phyloP scores from a whole-genome alignment of 139 green algal genomes.

The Coccomyxa sp. region DNA sequence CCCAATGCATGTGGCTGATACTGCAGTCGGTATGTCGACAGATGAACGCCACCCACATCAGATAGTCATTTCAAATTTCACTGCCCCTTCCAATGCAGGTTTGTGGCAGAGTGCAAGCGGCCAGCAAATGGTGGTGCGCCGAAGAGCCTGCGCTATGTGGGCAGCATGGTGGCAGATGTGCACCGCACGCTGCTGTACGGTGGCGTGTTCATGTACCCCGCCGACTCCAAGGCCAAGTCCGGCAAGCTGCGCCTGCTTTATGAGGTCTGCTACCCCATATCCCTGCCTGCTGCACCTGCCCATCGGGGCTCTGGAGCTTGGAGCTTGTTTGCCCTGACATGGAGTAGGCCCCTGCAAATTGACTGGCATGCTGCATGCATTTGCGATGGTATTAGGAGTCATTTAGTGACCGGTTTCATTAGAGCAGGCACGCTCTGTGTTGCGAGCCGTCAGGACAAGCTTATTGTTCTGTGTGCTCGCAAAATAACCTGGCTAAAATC shows the following conservation, averaged over 20 bases:
- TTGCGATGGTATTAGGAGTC: background rate
- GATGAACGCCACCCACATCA: background rate
- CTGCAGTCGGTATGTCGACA: background rate
- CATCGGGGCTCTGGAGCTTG: background rate
- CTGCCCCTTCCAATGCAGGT: constrained; percentile 22
- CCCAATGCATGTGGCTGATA: background rate
- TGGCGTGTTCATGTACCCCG: constrained; percentile 71
- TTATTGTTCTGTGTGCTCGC: too few relatives aligned
- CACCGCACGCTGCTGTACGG: constrained; percentile 75
- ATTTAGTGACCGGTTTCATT: background rate
- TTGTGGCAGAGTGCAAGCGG: constrained; percentile 56
- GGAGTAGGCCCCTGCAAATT: background rate
- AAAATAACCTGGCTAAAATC: background rate
- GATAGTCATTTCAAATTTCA: background rate
- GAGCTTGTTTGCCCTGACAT: background rate
- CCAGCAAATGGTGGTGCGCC: constrained; percentile 31
- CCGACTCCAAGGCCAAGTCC: constrained; percentile 58
- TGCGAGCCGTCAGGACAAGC: too few relatives aligned
- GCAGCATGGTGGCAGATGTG: constrained; percentile 73
- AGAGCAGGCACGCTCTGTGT: background rate
- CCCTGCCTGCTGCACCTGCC: background rate
- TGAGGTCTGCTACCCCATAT: constrained; percentile 26
- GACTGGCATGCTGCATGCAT: background rate
- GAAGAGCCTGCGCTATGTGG: constrained; percentile 66
- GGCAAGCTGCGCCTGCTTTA: constrained; percentile 76